These are phyloP conservation scores for Phytophthora capsici DNA, from an alignment of 352 stramenopile genomes.

Conservation along the genomic window DNA sequence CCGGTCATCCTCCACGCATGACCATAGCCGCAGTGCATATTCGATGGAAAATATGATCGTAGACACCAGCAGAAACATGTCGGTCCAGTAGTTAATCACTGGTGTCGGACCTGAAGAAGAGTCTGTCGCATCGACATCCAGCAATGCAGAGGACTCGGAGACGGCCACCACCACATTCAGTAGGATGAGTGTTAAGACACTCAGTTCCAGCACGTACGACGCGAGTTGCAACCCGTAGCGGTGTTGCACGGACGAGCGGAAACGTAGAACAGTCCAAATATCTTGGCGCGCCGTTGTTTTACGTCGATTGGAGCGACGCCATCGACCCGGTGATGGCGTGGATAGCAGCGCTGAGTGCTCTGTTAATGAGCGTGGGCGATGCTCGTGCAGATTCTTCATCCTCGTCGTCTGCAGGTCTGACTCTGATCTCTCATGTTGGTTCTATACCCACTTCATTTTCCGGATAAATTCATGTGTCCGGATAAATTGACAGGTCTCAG, in stretches of 20 bases:
- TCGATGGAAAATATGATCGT: constrained; percentile 70
- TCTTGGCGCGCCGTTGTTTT: constrained; percentile 45
- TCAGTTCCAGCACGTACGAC: constrained; percentile 63
- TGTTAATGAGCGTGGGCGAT: constrained; percentile 30
- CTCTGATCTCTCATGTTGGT: constrained; percentile 1
- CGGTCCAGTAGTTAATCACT: constrained; percentile 43
- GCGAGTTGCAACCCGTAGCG: constrained; percentile 51
- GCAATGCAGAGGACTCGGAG: constrained; percentile 42
- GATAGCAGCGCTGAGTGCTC: constrained; percentile 43
- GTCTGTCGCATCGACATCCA: constrained; percentile 11
- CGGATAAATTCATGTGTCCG: neutral
- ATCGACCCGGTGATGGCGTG: constrained; percentile 20
- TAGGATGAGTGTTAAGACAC: constrained; percentile 60
- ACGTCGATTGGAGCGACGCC: constrained; percentile 10
- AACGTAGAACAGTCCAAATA: constrained; percentile 69
- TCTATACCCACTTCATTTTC: constrained; percentile 11
- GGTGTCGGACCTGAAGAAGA: constrained; percentile 7
- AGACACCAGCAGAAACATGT: constrained; percentile 57
- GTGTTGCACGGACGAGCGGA: constrained; percentile 54
- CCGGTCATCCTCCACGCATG: constrained; percentile 64
- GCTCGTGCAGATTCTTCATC: constrained; percentile 27
- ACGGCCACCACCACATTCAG: constrained; percentile 69
- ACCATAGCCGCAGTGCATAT: constrained; percentile 65
- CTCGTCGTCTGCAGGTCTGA: constrained; percentile 14
- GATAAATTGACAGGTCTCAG: constrained; percentile 1